Conservation (phyloP, 2,329 filamentous ascomycete genomes). For the Ambrosiella xylebori region DNA sequence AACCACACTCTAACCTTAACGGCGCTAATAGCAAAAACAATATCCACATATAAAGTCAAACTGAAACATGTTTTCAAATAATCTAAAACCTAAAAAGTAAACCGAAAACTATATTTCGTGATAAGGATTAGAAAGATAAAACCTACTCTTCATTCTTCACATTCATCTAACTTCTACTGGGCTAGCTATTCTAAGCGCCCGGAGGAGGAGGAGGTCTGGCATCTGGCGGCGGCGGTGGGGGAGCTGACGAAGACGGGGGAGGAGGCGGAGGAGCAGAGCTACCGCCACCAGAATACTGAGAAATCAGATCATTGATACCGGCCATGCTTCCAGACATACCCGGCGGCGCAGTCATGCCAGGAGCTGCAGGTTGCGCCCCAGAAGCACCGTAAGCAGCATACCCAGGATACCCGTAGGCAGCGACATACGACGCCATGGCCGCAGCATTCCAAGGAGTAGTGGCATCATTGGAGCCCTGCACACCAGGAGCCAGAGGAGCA, state of each 20-base stretch:
- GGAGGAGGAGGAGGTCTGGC: slow-evolving; percentile 46
- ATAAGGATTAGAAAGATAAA: no score
- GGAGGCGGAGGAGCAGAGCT: slow-evolving; percentile 40
- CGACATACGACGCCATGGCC: not conserved
- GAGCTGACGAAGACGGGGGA: slow-evolving; percentile 32
- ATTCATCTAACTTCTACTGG: not conserved
- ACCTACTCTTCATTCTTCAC: not conserved
- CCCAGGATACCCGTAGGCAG: not conserved
- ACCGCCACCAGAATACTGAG: slow-evolving; percentile 41
- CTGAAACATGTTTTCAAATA: not conserved
- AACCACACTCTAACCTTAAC: no score
- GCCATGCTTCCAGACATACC: slow-evolving; percentile 27
- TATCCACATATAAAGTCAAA: no score
- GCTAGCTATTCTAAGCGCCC: slow-evolving; percentile 24
- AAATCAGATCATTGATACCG: slow-evolving; percentile 47
- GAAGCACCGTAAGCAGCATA: slow-evolving; percentile 34
- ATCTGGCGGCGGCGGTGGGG: slow-evolving; percentile 32
- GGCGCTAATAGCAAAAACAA: no score
- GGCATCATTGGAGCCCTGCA: slow-evolving; percentile 13
- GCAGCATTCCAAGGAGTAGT: slow-evolving; percentile 37
- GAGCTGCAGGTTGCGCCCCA: slow-evolving; percentile 24
- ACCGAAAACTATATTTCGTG: not conserved
- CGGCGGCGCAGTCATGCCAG: slow-evolving; percentile 35
- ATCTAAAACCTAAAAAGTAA: not conserved
- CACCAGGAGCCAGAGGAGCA: slow-evolving; percentile 21